phyloP scores from a whole-genome alignment of 805 yeast genomes.

The Kodamaea leandrae region DNA sequence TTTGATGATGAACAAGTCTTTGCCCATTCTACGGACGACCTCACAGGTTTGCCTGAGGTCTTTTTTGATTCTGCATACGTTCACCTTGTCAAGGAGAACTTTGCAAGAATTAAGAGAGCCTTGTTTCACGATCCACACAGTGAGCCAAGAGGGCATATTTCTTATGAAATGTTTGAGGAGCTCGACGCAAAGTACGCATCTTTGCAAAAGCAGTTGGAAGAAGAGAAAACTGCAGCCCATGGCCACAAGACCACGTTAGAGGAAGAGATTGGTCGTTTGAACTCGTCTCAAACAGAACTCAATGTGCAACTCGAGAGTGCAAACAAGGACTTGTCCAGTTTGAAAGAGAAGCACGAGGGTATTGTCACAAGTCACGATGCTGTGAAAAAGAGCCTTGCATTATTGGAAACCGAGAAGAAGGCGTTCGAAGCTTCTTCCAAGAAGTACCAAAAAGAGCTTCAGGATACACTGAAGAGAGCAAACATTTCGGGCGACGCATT shows the following conservation, averaged over 20 bases:
- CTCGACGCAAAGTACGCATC: conserved; percentile 36
- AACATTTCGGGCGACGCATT: conserved; percentile 23
- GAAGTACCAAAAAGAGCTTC: conserved; percentile 30
- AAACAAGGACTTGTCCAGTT: conserved; percentile 25
- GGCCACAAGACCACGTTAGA: conserved; percentile 20
- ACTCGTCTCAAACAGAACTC: conserved; percentile 5
- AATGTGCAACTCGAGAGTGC: conserved; percentile 24
- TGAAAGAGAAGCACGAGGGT: conserved; percentile 20
- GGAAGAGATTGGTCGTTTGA: conserved; percentile 14
- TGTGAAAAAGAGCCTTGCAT: conserved; percentile 21
- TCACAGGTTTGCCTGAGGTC: conserved; percentile 84
- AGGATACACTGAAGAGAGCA: conserved; percentile 27
- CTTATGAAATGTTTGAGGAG: conserved; percentile 58
- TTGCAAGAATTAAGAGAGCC: conserved; percentile 62
- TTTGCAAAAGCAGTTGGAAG: conserved; percentile 22
- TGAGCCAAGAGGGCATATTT: conserved; percentile 66
- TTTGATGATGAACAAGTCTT: conserved; percentile 51
- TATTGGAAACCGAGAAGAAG: conserved; percentile 29
- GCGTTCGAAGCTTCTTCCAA: conserved; percentile 30
- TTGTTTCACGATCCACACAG: conserved; percentile 68
- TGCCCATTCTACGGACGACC: conserved; percentile 57
- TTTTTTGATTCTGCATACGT: conserved; percentile 68
- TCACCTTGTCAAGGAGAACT: conserved; percentile 65
- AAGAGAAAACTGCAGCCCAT: conserved; percentile 19
- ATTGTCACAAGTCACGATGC: conserved; percentile 20